These are phyloP conservation scores for Kwoniella sp. DNA, from an alignment of 768 basidiomycete genomes.

Conservation along the genomic window DNA sequence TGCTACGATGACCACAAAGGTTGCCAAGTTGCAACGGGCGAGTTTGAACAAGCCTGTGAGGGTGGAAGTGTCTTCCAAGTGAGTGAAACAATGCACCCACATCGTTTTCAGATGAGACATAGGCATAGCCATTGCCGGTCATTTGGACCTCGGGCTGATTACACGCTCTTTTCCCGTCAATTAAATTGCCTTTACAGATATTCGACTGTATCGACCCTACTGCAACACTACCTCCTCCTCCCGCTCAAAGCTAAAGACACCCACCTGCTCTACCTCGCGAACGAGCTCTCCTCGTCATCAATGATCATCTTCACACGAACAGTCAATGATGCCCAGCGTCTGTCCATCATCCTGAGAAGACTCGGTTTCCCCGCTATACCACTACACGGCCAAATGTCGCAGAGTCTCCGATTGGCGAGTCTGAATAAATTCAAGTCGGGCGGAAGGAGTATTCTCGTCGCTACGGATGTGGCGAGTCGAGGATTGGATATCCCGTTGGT, in stretches of 20 bases:
- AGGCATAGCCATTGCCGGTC: too few relatives aligned
- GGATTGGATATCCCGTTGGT: conserved; percentile 95
- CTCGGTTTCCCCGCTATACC: conserved; percentile 94
- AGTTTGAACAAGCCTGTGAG: conserved; percentile 90
- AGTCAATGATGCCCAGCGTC: conserved; percentile 84
- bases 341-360: conserved; percentile 84
- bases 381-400: conserved; percentile 89
- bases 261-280: conserved; percentile 83
- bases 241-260: conserved; percentile 90
- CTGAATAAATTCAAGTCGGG: conserved; percentile 94
- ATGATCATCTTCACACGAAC: conserved; percentile 97
- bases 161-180: too few relatives aligned
- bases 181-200: conserved; percentile 64
- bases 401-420: conserved; percentile 83
- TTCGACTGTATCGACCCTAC: conserved; percentile 89
- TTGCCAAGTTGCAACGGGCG: conserved; percentile 91
- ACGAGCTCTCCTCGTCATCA: conserved; percentile 84
- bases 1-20: conserved; percentile 98
- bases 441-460: conserved; percentile 84
- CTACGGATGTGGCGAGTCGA: conserved; percentile 93
- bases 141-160: not conserved
- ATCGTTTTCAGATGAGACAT: too few relatives aligned
- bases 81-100: conserved; percentile 56
- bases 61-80: conserved; percentile 93
- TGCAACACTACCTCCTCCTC: conserved; percentile 94